Evolutionary conservation across 2,329 filamentous ascomycete genomes (phyloP).

Genomic region (Diplodia corticola): DNA sequence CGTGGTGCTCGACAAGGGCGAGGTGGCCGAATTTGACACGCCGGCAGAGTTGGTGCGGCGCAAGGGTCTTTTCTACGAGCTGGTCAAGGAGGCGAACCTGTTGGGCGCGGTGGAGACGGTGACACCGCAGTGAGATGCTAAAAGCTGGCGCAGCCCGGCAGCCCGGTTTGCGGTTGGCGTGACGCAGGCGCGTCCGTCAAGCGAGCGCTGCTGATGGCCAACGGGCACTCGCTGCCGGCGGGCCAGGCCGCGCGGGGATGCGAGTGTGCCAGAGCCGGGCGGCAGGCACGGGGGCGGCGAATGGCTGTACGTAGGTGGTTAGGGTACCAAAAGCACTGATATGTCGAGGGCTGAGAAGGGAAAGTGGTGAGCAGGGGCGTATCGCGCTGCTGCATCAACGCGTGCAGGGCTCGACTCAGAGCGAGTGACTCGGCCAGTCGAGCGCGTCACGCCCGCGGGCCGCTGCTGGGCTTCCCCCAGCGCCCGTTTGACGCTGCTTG

Average conservation of each 20-base stretch:
- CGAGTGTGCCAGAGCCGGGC: constrained; percentile 8
- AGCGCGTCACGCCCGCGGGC: no score
- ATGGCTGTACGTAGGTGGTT: constrained; percentile 15
- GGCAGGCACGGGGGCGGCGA: constrained; percentile 7
- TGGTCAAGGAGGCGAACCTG: constrained; percentile 89
- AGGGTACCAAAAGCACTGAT: background rate
- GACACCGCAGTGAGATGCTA: constrained; percentile 18
- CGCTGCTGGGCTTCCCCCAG: background rate
- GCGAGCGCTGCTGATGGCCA: background rate
- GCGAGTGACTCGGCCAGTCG: background rate
- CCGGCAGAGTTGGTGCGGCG: constrained; percentile 74
- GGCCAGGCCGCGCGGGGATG: constrained; percentile 18
- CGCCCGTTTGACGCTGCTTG: background rate
- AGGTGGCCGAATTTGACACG: constrained; percentile 89
- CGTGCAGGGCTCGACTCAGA: background rate
- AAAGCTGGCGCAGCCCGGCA: constrained; percentile 7
- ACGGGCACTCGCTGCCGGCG: constrained; percentile 4
- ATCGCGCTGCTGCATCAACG: background rate
- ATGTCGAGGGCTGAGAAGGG: constrained; percentile 16
- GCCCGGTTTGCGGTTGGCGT: constrained; percentile 20
- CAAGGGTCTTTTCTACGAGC: constrained; percentile 79
- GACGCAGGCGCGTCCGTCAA: background rate
- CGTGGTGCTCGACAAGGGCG: constrained; percentile 86
- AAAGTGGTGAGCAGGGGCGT: constrained; percentile 2
- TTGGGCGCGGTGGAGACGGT: constrained; percentile 44